Evolutionary conservation across 2,329 filamentous ascomycete species (phyloP), one percentile per base, ranked within the genome.

Genomic region (Xylariaceae sp.): DNA sequence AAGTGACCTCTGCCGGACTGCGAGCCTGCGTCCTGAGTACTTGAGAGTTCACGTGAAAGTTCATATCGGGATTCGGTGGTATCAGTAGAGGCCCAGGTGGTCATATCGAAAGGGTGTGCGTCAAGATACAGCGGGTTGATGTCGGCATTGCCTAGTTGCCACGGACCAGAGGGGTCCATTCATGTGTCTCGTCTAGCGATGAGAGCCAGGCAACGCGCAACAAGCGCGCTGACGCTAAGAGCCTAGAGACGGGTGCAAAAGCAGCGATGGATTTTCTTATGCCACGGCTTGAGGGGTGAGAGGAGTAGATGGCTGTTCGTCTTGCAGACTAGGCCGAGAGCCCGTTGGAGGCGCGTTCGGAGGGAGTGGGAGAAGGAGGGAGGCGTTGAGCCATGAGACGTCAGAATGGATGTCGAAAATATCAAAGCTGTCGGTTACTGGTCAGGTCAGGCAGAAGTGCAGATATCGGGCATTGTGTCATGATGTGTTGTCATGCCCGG

Each of bases 401-500:
- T 62, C 61, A 64, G 64, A 64, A 59, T 59, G 62, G 60, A 60
- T 57, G 57, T 61, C 51, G 45, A 57, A 57, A 59, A 54, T 61
- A 55, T 54, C 52, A 55, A 63, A 42, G 60, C 55, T 50, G 59
- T 47, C 57, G 57, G 60, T 56, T 66, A 67, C 64, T 65, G 59
- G 68, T 59, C 66, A 67, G 64, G 73, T 77, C 73, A 75, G 75
- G 75, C 75, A 77, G 72, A 74, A 72, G 70, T 77, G 75, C 75
- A 76, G 66, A 69, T 64, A 70, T 74, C 70, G 70, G 73, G 73
- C 72, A 69, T 69, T 68, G 67, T 71, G 67, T 68, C 72, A 68
- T 76, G 76, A 79, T 80, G 76, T 73, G 77, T 79, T 80, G 77
- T 79, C 78, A 80, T 72, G 65, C 64, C 62, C 52, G 53, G 62